Conservation (phyloP, 352 stramenopile species). For the Hyaloperonospora arabidopsidis region DNA sequence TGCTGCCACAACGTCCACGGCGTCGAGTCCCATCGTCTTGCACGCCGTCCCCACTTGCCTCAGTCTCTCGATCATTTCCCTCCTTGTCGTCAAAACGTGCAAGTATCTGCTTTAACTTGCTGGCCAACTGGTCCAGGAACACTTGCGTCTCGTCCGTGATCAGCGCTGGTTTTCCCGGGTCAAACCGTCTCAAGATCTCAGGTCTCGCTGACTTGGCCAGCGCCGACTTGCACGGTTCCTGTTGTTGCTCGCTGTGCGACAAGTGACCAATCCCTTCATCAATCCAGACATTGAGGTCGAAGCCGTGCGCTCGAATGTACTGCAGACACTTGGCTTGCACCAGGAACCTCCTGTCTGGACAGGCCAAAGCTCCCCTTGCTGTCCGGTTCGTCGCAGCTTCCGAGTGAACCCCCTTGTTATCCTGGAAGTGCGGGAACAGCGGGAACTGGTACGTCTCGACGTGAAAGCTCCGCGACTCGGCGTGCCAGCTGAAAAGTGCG, state of each 20-base stretch:
- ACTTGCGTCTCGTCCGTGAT: constrained; percentile 38
- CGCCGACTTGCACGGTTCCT: constrained; percentile 20
- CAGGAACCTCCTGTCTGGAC: constrained; percentile 53
- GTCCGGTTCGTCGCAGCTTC: not conserved
- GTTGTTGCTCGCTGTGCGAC: constrained; percentile 50
- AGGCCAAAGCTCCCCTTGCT: constrained; percentile 5
- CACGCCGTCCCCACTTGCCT: not conserved
- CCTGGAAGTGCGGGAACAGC: constrained; percentile 52
- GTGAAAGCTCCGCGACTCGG: constrained; percentile 30
- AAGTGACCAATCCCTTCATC: constrained; percentile 65
- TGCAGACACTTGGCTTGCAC: constrained; percentile 67
- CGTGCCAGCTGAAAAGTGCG: constrained; percentile 59
- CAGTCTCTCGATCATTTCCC: constrained; percentile 1
- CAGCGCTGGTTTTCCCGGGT: constrained; percentile 23
- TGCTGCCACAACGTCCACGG: constrained; percentile 22
- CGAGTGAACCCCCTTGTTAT: constrained; percentile 16
- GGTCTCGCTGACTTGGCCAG: constrained; percentile 27
- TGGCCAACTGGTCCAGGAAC: constrained; percentile 33
- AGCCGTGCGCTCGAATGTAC: constrained; percentile 69
- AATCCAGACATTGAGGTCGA: constrained; percentile 74
- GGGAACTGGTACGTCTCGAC: constrained; percentile 70
- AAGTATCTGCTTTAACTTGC: constrained; percentile 22
- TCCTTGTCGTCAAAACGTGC: constrained; percentile 17
- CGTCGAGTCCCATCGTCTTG: constrained; percentile 19
- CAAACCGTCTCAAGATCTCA: constrained; percentile 34